Evolutionary conservation across 1,139 yeast genomes (phyloP).

Genomic region (Hemisphaericaspora xylanilytica): DNA sequence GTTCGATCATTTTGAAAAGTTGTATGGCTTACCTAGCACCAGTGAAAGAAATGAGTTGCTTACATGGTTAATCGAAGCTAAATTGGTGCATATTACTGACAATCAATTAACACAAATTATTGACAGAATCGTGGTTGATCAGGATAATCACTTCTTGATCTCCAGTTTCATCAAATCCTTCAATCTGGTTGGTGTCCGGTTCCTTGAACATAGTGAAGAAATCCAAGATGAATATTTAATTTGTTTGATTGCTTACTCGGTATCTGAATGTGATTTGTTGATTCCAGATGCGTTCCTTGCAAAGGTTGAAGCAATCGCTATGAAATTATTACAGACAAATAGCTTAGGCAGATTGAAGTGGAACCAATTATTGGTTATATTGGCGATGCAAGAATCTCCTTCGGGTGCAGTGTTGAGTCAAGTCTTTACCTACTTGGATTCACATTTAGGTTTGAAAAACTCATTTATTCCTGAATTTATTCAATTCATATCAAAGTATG

Average conservation of each 20-base stretch:
- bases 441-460: constrained; percentile 18
- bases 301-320: constrained; percentile 8
- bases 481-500: constrained; percentile 14
- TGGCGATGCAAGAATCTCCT: constrained; percentile 4
- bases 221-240: constrained; percentile 20
- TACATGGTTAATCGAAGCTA: constrained; percentile 15
- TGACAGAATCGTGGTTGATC: constrained; percentile 16
- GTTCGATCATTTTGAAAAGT: constrained; percentile 8
- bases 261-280: constrained; percentile 10
- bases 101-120: constrained; percentile 17
- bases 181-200: constrained; percentile 14
- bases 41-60: constrained; percentile 7
- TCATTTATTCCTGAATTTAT: constrained; percentile 27
- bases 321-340: constrained; percentile 11
- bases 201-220: constrained; percentile 15
- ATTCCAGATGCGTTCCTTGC: constrained; percentile 9
- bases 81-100: constrained; percentile 24
- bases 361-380: constrained; percentile 13
- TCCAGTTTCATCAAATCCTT: constrained; percentile 18
- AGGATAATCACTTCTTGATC: constrained; percentile 22
- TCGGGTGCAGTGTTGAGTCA: constrained; percentile 5
- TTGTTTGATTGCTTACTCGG: constrained; percentile 23
- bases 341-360: constrained; percentile 13
- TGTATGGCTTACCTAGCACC: constrained; percentile 1
- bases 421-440: constrained; percentile 17